phyloP scores from a whole-genome alignment of 169 alveolate species.

The Perkinsus olseni region DNA sequence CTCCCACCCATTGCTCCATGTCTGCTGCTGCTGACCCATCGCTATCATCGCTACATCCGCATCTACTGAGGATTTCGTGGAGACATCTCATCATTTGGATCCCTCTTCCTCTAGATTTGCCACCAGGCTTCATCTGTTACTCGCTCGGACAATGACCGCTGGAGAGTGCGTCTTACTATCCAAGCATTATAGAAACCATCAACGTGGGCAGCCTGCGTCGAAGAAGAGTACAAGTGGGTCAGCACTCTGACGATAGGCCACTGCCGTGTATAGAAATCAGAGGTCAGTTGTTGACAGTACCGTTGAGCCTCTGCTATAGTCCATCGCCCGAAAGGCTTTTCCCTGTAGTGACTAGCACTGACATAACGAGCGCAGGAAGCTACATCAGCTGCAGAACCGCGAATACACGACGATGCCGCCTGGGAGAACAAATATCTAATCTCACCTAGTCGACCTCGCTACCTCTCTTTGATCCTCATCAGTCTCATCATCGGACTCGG shows the following conservation, averaged over 20 bases:
- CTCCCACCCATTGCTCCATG: background rate
- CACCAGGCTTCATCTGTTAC: conserved; percentile 57
- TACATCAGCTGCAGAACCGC: background rate
- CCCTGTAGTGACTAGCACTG: background rate
- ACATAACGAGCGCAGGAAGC: background rate
- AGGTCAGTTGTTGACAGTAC: background rate
- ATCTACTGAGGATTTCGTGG: conserved; percentile 36
- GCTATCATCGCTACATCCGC: background rate
- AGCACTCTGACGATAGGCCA: background rate
- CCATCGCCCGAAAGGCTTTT: background rate
- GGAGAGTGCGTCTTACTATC: background rate
- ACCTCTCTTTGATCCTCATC: background rate
- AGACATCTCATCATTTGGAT: conserved; percentile 42
- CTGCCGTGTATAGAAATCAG: no score
- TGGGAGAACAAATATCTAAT: background rate
- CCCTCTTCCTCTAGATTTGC: conserved; percentile 63
- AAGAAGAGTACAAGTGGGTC: background rate
- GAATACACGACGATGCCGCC: background rate
- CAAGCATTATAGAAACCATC: background rate
- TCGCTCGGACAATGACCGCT: background rate
- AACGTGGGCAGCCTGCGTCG: background rate
- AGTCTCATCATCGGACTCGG: background rate
- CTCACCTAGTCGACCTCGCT: background rate
- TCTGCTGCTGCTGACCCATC: background rate
- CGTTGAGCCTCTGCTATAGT: background rate